Conservation (phyloP, 2,329 filamentous ascomycete species). For the Colletotrichum spaethianum region DNA sequence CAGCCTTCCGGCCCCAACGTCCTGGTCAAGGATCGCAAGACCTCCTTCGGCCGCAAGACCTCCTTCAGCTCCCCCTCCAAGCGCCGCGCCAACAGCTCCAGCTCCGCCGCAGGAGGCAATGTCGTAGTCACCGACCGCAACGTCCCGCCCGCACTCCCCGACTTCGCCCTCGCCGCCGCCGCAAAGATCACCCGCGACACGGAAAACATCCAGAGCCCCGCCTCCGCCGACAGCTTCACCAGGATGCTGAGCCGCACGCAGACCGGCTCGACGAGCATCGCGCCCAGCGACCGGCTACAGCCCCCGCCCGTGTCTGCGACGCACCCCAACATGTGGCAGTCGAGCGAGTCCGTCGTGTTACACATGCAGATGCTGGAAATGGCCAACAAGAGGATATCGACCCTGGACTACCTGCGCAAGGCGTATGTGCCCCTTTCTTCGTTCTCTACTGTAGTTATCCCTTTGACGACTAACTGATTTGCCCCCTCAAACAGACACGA, state of each 20-base stretch:
- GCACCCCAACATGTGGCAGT: constrained; percentile 47
- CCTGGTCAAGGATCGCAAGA: constrained; percentile 63
- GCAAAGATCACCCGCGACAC: constrained; percentile 57
- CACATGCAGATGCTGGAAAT: constrained; percentile 83
- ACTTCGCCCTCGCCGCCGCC: constrained; percentile 66
- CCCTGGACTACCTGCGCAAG: constrained; percentile 92
- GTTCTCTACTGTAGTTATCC: neutral
- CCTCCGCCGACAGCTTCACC: constrained; percentile 54
- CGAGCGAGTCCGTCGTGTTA: constrained; percentile 63
- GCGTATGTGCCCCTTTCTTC: constrained; percentile 71
- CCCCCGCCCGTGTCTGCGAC: constrained; percentile 47
- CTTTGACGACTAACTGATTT: constrained; percentile 23
- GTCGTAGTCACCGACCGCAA: constrained; percentile 61
- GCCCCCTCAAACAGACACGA: constrained; percentile 81
- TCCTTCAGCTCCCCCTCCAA: constrained; percentile 61
- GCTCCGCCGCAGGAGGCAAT: constrained; percentile 56
- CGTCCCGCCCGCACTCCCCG: constrained; percentile 67
- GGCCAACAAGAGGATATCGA: constrained; percentile 93
- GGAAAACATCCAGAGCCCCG: constrained; percentile 47
- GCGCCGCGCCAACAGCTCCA: constrained; percentile 60
- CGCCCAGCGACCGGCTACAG: constrained; percentile 45
- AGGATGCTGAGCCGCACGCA: constrained; percentile 62
- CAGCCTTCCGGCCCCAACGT: constrained; percentile 48
- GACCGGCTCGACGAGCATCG: constrained; percentile 51
- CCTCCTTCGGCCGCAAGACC: constrained; percentile 68